Conservation (phyloP, 768 basidiomycete species). For the Pleurotus ostreatus region DNA sequence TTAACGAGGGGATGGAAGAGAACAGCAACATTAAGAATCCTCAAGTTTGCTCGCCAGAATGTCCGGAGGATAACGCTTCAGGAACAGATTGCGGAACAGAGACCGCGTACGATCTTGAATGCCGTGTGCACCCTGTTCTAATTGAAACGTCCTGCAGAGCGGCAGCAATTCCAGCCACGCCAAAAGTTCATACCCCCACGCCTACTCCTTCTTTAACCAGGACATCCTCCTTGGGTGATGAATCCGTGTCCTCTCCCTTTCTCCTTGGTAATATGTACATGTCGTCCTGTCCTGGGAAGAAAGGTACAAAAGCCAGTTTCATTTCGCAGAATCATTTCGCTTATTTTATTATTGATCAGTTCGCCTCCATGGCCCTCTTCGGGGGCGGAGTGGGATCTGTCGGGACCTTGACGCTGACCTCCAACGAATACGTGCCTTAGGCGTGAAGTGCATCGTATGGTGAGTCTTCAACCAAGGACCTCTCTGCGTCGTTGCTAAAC, state of each 20-base stretch:
- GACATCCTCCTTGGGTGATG: background rate
- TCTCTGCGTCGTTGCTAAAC: background rate
- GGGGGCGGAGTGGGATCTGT: slow-evolving; percentile 79
- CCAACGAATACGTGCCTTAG: slow-evolving; percentile 64
- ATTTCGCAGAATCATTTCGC: background rate
- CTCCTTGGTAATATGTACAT: slow-evolving; percentile 81
- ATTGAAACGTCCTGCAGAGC: too few species aligned
- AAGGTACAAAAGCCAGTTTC: slow-evolving; percentile 44
- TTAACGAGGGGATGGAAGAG: background rate
- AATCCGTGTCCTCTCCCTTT: slow-evolving; percentile 12
- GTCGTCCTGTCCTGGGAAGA: slow-evolving; percentile 94
- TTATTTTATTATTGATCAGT: slow-evolving; percentile 33
- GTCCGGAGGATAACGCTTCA: too few species aligned
- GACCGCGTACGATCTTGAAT: too few species aligned
- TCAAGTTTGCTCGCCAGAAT: too few species aligned
- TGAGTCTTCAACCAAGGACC: slow-evolving; percentile 24
- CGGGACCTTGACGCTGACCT: slow-evolving; percentile 80
- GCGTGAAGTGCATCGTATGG: slow-evolving; percentile 84
- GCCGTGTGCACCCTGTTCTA: too few species aligned
- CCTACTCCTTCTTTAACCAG: background rate
- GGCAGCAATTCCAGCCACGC: background rate
- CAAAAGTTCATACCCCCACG: background rate
- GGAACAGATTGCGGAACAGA: too few species aligned
- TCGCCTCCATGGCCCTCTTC: slow-evolving; percentile 68
- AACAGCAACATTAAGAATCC: background rate